These are phyloP conservation scores for Durotheca rogersii DNA, from an alignment of 495 filamentous ascomycete species.

Conservation along the genomic window DNA sequence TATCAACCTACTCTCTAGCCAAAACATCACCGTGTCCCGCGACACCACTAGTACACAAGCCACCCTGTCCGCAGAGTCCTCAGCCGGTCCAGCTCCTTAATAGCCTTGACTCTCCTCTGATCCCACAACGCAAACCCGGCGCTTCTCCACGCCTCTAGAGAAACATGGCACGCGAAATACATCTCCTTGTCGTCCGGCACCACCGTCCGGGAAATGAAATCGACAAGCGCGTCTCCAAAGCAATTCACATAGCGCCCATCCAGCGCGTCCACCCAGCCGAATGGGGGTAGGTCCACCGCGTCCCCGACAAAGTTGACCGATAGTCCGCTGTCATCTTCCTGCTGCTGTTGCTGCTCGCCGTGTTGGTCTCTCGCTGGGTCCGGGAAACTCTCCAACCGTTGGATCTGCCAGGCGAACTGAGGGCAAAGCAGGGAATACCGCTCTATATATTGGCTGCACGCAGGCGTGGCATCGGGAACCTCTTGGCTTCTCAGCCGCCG, in stretches of 20 bases:
- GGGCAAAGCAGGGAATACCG: not conserved
- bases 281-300: constrained; percentile 1
- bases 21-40: too few relatives aligned
- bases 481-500: not conserved
- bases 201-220: not conserved
- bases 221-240: constrained; percentile 7
- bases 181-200: not conserved
- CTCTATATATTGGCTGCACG: not conserved
- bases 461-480: not conserved
- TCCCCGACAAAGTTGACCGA: constrained; percentile 2
- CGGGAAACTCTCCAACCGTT: not conserved
- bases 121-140: constrained; percentile 9
- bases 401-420: not conserved
- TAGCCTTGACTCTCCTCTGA: constrained; percentile 2
- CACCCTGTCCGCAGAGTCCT: not conserved
- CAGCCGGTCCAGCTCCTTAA: constrained; percentile 3
- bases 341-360: not conserved
- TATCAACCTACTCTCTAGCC: too few relatives aligned
- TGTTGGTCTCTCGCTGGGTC: not conserved
- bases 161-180: not conserved
- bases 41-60: not conserved
- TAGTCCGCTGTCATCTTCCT: not conserved
- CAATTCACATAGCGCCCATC: constrained; percentile 5
- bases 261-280: constrained; percentile 9
- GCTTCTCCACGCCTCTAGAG: not conserved